Conservation (phyloP, 768 basidiomycete species). For the Boletus patriciae region DNA sequence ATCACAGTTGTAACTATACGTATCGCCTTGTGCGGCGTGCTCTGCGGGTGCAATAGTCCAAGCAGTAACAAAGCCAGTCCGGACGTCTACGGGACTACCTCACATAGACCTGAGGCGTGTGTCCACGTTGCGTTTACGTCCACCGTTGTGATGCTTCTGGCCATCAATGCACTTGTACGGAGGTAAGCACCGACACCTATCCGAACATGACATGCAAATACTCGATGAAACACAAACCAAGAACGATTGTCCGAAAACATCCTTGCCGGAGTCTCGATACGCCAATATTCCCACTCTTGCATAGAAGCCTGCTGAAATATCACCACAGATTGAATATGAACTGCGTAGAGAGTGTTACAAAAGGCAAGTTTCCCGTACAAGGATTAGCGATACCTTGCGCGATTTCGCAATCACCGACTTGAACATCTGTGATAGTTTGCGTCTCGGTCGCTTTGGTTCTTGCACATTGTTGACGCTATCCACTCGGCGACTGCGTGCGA, state of each 20-base stretch:
- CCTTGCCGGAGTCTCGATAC: background rate
- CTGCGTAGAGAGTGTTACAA: slow-evolving; percentile 22
- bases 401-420: slow-evolving; percentile 23
- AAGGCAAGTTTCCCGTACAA: slow-evolving; percentile 17
- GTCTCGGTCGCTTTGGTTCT: slow-evolving; percentile 8
- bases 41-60: slow-evolving; percentile 22
- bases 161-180: slow-evolving; percentile 9
- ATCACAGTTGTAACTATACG: slow-evolving; percentile 27
- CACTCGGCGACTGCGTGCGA: slow-evolving; percentile 1
- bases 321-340: slow-evolving; percentile 25
- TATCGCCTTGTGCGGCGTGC: slow-evolving; percentile 13
- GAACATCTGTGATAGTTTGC: slow-evolving; percentile 20
- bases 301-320: slow-evolving; percentile 6
- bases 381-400: slow-evolving; percentile 21
- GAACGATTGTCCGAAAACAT: slow-evolving; percentile 14
- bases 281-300: background rate
- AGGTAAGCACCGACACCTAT: slow-evolving; percentile 8
- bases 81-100: slow-evolving; percentile 5
- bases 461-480: slow-evolving; percentile 8
- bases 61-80: slow-evolving; percentile 20
- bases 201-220: slow-evolving; percentile 26
- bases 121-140: slow-evolving; percentile 8
- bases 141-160: background rate
- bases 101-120: slow-evolving; percentile 10
- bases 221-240: slow-evolving; percentile 17